phyloP scores from a whole-genome alignment of 345 rosid genomes.

The Heritiera littoralis region DNA sequence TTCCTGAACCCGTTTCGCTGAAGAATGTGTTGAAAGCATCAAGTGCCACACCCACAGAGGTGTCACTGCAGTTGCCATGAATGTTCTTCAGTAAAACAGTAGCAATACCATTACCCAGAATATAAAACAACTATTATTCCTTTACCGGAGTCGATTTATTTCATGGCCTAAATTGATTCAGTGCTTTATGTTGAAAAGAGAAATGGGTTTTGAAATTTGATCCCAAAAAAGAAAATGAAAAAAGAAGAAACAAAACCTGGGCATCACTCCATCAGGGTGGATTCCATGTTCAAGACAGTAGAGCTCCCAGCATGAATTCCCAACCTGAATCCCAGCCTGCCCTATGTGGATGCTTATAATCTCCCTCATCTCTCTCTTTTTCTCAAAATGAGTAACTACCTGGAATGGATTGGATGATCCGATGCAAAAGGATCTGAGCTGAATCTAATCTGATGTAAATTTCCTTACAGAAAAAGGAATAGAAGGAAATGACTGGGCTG shows the following conservation, averaged over 20 bases:
- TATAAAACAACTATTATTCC: not conserved
- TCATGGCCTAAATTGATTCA: not conserved
- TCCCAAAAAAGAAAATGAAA: not conserved
- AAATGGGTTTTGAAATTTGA: not conserved
- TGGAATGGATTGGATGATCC: not conserved
- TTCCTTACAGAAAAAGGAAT: not conserved
- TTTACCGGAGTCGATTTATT: not conserved
- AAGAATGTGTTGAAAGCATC: constrained; percentile 89
- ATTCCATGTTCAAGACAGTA: too few relatives aligned
- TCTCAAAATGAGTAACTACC: not conserved
- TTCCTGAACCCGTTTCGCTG: constrained; percentile 71
- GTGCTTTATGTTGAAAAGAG: not conserved
- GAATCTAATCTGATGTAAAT: not conserved
- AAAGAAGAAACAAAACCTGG: constrained; percentile 27
- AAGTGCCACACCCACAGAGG: constrained; percentile 49
- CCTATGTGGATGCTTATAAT: too few relatives aligned
- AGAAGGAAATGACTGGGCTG: not conserved
- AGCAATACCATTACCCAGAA: too few relatives aligned
- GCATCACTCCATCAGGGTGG: too few relatives aligned
- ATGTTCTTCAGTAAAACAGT: too few relatives aligned
- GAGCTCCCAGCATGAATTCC: too few relatives aligned
- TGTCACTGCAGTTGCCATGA: constrained; percentile 46
- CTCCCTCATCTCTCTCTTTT: too few relatives aligned
- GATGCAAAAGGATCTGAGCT: not conserved
- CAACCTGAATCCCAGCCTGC: too few relatives aligned